Base-by-base conservation (phyloP, 306 rosid species). In the Alnus glutinosa region DNA sequence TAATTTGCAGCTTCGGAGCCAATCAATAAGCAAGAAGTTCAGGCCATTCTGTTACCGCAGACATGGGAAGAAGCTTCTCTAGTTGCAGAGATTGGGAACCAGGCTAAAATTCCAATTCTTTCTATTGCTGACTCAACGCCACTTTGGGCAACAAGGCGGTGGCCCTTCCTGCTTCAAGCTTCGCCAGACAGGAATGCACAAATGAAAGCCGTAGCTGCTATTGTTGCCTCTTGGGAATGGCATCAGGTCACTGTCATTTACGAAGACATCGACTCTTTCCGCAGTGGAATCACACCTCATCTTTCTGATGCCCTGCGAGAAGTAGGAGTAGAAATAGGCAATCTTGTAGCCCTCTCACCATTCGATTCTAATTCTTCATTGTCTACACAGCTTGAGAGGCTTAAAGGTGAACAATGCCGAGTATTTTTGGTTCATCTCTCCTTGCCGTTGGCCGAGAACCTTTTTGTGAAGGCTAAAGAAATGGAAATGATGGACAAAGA, bases 401-500 rank as follows among this genome's bases (percentile, higher is more conserved):
- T 89, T 18, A 83, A 54, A 79, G 58, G 70, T 23, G 75, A 77
- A 42, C 77, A 83, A 9, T 73, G 85, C 46, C 76, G 87, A 84
- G 84, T 86, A 11, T 85, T 86, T 75, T 57, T 87, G 54, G 89
- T 88, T 19, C 89, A 67, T 32, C 34, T 77, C 71, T 83, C 89
- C 1, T 79, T 79, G 13, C 14, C 79, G 42, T 82, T 84, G 79
- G 90, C 87, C 1, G 28, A 82, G 47, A 67, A 44, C 16, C 64
- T 90, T 1, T 88, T 88, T 54, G n/a, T 79, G 71, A 82, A 36
- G 46, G 89, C 89, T 42, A 79, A 63, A 7, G 73, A 82, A 63
- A 71, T 86, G 89, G 69, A 82, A 2, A 90, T 88, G 94, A 80
- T 85, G 80, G 89, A 81, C 63, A 83, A 71, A 55, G 89, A 46